These are phyloP conservation scores for Ploettnerulaceae sp. DNA, from an alignment of 2,329 filamentous ascomycete genomes.

Conservation along the genomic window DNA sequence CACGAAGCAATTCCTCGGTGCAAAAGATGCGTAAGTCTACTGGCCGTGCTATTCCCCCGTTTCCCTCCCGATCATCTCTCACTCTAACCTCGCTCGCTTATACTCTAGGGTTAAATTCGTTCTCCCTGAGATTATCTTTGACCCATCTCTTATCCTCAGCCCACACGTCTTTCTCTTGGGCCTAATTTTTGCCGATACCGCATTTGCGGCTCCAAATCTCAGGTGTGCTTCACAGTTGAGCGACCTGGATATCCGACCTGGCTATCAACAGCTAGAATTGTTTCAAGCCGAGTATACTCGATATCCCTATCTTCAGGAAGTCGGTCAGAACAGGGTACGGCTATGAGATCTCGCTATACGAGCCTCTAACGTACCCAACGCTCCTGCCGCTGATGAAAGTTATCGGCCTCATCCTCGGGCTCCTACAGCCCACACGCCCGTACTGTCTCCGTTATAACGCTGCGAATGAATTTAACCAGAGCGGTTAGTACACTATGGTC, in stretches of 20 bases:
- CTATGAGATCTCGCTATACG: neutral
- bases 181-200: too few species aligned
- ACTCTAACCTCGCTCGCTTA: neutral
- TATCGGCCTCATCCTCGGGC: neutral
- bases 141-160: too few species aligned
- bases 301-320: neutral
- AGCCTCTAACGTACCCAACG: neutral
- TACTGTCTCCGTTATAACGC: neutral
- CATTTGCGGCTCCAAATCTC: conserved; percentile 1
- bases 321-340: neutral
- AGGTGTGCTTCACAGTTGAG: neutral
- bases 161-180: too few species aligned
- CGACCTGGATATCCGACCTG: neutral
- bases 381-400: neutral
- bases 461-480: too few species aligned
- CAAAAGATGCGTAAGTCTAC: conserved; percentile 12
- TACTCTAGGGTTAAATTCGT: conserved; percentile 1
- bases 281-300: too few species aligned
- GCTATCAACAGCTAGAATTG: too few species aligned
- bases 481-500: neutral
- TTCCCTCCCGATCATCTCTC: neutral
- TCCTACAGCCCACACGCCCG: neutral
- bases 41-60: neutral
- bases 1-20: conserved; percentile 16
- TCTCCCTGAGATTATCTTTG: neutral